Percentiles rank a stretch among this genome's conserved stretches.
Evolutionary conservation across 2,329 filamentous ascomycete genomes (phyloP).

Genomic region (Diaporthe sp.): DNA sequence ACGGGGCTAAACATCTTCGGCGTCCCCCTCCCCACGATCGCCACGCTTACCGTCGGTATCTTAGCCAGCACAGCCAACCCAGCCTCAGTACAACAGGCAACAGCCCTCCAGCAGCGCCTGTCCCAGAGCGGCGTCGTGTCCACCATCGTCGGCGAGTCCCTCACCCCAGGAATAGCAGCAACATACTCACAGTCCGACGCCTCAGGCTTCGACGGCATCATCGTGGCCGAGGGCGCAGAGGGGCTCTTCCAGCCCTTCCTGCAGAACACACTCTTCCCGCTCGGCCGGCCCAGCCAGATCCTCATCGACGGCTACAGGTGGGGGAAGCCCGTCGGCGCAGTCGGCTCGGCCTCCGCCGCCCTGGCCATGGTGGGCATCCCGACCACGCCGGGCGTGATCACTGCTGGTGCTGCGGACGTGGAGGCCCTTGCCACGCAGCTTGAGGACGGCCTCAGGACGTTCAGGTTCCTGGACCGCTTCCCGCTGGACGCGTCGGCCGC

Average conservation of each 20-base stretch:
- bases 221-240: slow-evolving; percentile 66
- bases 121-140: slow-evolving; percentile 63
- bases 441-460: slow-evolving; percentile 69
- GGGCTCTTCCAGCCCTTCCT: slow-evolving; percentile 57
- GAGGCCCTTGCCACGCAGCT: slow-evolving; percentile 55
- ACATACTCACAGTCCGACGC: slow-evolving; percentile 76
- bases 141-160: slow-evolving; percentile 69
- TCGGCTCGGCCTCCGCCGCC: slow-evolving; percentile 57
- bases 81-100: slow-evolving; percentile 59
- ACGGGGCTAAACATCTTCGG: slow-evolving; percentile 69
- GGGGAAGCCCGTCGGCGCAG: slow-evolving; percentile 74
- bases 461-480: slow-evolving; percentile 75
- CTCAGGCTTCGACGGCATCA: slow-evolving; percentile 69
- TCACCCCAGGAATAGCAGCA: slow-evolving; percentile 64
- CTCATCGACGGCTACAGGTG: slow-evolving; percentile 72
- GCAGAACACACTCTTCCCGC: slow-evolving; percentile 68
- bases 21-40: slow-evolving; percentile 67
- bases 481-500: slow-evolving; percentile 57
- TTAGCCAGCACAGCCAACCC: slow-evolving; percentile 58
- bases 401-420: slow-evolving; percentile 42
- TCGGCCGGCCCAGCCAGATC: slow-evolving; percentile 72
- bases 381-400: slow-evolving; percentile 54
- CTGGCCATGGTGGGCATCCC: slow-evolving; percentile 57
- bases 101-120: slow-evolving; percentile 60
- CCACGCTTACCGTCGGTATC: slow-evolving; percentile 72